Evolutionary conservation across 306 rosid genomes (phyloP), one percentile per base, ranked within the genome.

Genomic region (Prunus salicina): DNA sequence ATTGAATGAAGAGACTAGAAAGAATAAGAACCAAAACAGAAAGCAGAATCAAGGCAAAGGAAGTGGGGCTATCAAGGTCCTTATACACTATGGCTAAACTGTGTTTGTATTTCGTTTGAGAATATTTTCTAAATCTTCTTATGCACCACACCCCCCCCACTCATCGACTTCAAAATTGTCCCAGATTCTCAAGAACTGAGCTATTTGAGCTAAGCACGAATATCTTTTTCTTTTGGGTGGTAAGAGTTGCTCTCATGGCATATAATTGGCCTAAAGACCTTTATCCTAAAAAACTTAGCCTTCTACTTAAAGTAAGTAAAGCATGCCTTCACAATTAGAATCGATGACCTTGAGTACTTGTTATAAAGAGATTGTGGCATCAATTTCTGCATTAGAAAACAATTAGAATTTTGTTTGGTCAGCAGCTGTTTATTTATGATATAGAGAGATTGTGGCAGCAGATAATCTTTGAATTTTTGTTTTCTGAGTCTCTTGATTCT

Each of bases 121-220:
- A 32, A 53, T 32, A 55, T 71, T 5, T n/a, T 20, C 64, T 7
- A 52, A 0, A 52, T 51, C 11, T 10, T 22, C 6, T 50, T 8
- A 27, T 27, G 13, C 7, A 34, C 3, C n/a, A n/a, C n/a, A n/a
- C n/a, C 2, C 10, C 75, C 62, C 56, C 34, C 43, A 20, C 57
- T 63, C 25, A 73, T 70, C 84, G 22, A 53, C 78, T 72, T 49
- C 78, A 60, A 20, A 43, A 80, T 77, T 69, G 81, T 72, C 69
- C 61, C 43, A 87, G 80, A 87, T 86, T 64, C 85, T 81, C 55
- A 79, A 60, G 47, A 67, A 43, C 80, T 73, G 86, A 80, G 43
- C 69, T 27, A 45, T 71, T 49, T 49, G 57, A 68, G 83, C 87
- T 52, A 46, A 47, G 72, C 63, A 78, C 80, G 89, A 86, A 84